These are phyloP conservation scores for Linnemannia schmuckeri DNA, from an alignment of 192 early-diverging fungal genomes.

Conservation along the genomic window DNA sequence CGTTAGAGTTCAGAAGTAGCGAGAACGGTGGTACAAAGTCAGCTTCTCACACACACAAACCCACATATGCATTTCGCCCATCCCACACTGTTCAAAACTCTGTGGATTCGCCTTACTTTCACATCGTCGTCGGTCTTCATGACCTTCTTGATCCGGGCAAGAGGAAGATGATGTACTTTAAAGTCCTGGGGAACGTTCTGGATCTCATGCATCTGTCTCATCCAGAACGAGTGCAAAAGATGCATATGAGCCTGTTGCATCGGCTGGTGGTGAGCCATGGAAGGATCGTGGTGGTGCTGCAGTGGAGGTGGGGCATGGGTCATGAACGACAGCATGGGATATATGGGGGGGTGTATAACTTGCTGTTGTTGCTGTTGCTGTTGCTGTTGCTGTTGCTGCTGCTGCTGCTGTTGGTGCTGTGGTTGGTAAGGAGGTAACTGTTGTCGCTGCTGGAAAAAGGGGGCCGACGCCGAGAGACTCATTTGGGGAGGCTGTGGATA, in stretches of 20 bases:
- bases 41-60: not conserved
- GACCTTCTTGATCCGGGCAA: slow-evolving; percentile 97
- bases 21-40: not conserved
- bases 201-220: slow-evolving; percentile 72
- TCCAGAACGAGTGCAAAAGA: slow-evolving; percentile 75
- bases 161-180: slow-evolving; percentile 89
- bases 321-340: slow-evolving; percentile 49
- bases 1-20: not conserved
- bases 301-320: slow-evolving; percentile 46
- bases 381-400: slow-evolving; percentile 1
- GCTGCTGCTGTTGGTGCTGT: slow-evolving; percentile 17
- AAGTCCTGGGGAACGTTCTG: slow-evolving; percentile 86
- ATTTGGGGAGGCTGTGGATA: not conserved
- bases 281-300: slow-evolving; percentile 47
- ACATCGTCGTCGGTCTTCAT: slow-evolving; percentile 99
- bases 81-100: no score
- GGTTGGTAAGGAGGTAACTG: slow-evolving; percentile 25
- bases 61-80: slow-evolving; percentile 1
- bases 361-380: slow-evolving; percentile 8
- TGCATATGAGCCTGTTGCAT: slow-evolving; percentile 54
- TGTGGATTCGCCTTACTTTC: slow-evolving; percentile 68
- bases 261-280: slow-evolving; percentile 48
- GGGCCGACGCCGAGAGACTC: not conserved
- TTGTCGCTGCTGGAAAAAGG: slow-evolving; percentile 3
- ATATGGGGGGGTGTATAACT: slow-evolving; percentile 27